phyloP scores from a whole-genome alignment of 768 basidiomycete species.

The Suillus cothurnatus region DNA sequence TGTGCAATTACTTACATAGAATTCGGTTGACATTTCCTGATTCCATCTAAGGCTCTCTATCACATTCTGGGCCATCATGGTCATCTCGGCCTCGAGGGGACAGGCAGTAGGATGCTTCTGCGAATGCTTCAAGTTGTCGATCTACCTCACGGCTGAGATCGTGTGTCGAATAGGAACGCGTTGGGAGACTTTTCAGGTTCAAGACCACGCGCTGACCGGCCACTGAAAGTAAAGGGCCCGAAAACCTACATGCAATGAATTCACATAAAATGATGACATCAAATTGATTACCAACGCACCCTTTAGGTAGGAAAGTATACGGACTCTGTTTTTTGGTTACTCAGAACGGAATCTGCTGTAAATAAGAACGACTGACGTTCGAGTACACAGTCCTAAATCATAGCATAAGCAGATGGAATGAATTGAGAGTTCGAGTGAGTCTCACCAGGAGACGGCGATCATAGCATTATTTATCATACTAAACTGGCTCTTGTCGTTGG shows the following conservation, averaged over 20 bases:
- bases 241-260: constrained; percentile 8
- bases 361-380: constrained; percentile 7
- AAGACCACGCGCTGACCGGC: constrained; percentile 27
- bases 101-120: background rate
- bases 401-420: background rate
- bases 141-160: constrained; percentile 23
- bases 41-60: background rate
- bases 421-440: background rate
- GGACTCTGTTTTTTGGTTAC: constrained; percentile 1
- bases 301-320: constrained; percentile 3
- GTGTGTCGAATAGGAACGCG: constrained; percentile 7
- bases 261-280: background rate
- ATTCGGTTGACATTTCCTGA: background rate
- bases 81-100: background rate
- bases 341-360: background rate
- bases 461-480: constrained; percentile 8
- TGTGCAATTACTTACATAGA: background rate
- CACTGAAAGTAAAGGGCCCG: constrained; percentile 20
- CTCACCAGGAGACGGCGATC: constrained; percentile 11
- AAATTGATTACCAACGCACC: constrained; percentile 3
- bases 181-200: constrained; percentile 19
- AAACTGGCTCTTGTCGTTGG: constrained; percentile 2
- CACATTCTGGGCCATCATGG: background rate
- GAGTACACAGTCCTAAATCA: constrained; percentile 5
- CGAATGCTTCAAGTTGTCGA: constrained; percentile 15